These are phyloP conservation scores for Hypoxylon sp. DNA, from an alignment of 2,329 filamentous ascomycete genomes.

Conservation along the genomic window DNA sequence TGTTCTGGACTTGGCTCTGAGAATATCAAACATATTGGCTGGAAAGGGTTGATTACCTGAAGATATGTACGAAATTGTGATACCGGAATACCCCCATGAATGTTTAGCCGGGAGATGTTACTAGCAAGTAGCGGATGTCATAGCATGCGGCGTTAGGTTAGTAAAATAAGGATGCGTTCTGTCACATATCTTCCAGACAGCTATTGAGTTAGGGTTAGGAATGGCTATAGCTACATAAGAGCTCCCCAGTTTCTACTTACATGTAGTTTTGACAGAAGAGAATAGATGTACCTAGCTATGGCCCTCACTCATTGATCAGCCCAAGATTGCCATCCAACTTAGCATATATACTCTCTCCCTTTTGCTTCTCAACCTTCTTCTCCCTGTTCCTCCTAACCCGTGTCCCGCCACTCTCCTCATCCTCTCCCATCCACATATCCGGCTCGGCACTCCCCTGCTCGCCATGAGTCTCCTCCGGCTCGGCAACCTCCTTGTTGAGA, in stretches of 20 bases:
- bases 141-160: slow-evolving; percentile 32
- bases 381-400: slow-evolving; percentile 37
- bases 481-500: slow-evolving; percentile 46
- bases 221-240: no score
- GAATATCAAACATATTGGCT: slow-evolving; percentile 77
- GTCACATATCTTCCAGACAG: slow-evolving; percentile 6
- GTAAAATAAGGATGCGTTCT: slow-evolving; percentile 21
- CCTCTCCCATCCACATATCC: slow-evolving; percentile 30
- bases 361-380: slow-evolving; percentile 39
- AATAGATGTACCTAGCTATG: no score
- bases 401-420: slow-evolving; percentile 34
- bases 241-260: no score
- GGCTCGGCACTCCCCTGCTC: slow-evolving; percentile 44
- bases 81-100: neutral
- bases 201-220: slow-evolving; percentile 1
- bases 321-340: slow-evolving; percentile 63
- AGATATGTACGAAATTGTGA: slow-evolving; percentile 3
- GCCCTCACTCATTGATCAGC: slow-evolving; percentile 51
- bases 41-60: slow-evolving; percentile 47
- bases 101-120: neutral
- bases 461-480: slow-evolving; percentile 36
- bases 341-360: slow-evolving; percentile 56
- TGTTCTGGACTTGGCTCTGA: slow-evolving; percentile 83
- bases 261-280: no score
- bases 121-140: slow-evolving; percentile 9